These are phyloP conservation scores for Allantophomopsis cytisporea DNA, from an alignment of 2,329 filamentous ascomycete species.

Conservation along the genomic window DNA sequence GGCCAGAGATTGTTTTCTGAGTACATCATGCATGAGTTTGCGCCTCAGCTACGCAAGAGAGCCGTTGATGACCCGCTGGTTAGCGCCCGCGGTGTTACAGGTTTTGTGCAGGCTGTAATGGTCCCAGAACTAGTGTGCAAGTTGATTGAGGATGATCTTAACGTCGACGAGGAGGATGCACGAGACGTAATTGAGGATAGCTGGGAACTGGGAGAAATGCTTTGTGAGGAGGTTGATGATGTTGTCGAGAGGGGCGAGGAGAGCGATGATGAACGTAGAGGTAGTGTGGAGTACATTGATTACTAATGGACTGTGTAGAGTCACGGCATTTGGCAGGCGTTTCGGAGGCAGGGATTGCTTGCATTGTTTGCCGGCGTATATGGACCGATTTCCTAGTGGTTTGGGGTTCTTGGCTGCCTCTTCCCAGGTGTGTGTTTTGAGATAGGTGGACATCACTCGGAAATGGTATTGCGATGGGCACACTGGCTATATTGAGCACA, in stretches of 20 bases:
- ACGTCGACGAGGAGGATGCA: conserved; percentile 25
- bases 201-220: conserved; percentile 10
- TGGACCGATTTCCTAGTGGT: too few species aligned
- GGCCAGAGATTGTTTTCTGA: conserved; percentile 63
- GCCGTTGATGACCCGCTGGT: conserved; percentile 53
- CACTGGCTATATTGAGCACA: too few species aligned
- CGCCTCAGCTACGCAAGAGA: conserved; percentile 42
- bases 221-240: conserved; percentile 37
- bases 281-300: too few species aligned
- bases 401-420: too few species aligned
- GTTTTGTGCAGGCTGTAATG: conserved; percentile 61
- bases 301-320: too few species aligned
- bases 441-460: too few species aligned
- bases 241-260: conserved; percentile 19
- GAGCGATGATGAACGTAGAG: too few species aligned
- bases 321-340: too few species aligned
- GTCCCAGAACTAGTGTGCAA: conserved; percentile 54
- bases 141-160: conserved; percentile 46
- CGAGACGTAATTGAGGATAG: conserved; percentile 13
- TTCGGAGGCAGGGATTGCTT: too few species aligned
- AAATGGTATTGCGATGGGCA: too few species aligned
- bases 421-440: too few species aligned
- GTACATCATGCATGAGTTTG: conserved; percentile 47
- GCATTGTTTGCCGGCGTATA: too few species aligned
- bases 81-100: conserved; percentile 49